Percentiles rank a stretch among this genome's conserved stretches.
Evolutionary conservation across 371 early-diverging fungal species (phyloP).

Genomic region (Mucor circinelloides): DNA sequence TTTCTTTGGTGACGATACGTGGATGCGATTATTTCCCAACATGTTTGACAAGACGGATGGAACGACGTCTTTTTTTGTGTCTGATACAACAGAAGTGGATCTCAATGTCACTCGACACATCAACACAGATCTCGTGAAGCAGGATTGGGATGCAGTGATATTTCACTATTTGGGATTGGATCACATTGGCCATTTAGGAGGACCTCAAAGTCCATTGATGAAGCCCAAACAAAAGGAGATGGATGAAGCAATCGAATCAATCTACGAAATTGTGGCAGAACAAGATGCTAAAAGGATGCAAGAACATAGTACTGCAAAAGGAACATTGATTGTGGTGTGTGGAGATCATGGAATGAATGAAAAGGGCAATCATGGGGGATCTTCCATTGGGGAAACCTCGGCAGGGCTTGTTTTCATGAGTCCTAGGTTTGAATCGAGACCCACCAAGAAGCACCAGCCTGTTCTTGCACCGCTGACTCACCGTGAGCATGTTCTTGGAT

Average conservation of each 20-base stretch:
- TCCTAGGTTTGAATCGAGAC: constrained; percentile 41
- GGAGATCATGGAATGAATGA: constrained; percentile 99
- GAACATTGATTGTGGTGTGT: constrained; percentile 90
- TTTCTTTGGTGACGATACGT: constrained; percentile 96
- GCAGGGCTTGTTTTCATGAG: constrained; percentile 57
- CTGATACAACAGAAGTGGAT: constrained; percentile 82
- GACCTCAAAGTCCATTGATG: constrained; percentile 80
- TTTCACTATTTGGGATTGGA: constrained; percentile 95
- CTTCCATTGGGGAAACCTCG: constrained; percentile 64
- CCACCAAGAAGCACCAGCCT: constrained; percentile 19
- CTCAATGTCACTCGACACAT: constrained; percentile 83
- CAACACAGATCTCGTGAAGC: constrained; percentile 51
- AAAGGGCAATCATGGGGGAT: constrained; percentile 71
- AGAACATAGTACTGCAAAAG: constrained; percentile 41
- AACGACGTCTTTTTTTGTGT: constrained; percentile 80
- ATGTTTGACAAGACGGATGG: constrained; percentile 70
- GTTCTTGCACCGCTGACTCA: neutral
- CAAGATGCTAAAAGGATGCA: constrained; percentile 49
- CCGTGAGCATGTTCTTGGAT: constrained; percentile 8
- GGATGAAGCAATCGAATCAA: constrained; percentile 66
- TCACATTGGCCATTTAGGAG: constrained; percentile 93
- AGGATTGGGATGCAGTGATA: constrained; percentile 84
- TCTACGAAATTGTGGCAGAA: constrained; percentile 51
- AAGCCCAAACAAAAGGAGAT: constrained; percentile 78
- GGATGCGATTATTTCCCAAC: constrained; percentile 85